Evolutionary conservation across 169 alveolate species (phyloP), one percentile per base, ranked within the genome.

Genomic region (Babesia gibsoni): DNA sequence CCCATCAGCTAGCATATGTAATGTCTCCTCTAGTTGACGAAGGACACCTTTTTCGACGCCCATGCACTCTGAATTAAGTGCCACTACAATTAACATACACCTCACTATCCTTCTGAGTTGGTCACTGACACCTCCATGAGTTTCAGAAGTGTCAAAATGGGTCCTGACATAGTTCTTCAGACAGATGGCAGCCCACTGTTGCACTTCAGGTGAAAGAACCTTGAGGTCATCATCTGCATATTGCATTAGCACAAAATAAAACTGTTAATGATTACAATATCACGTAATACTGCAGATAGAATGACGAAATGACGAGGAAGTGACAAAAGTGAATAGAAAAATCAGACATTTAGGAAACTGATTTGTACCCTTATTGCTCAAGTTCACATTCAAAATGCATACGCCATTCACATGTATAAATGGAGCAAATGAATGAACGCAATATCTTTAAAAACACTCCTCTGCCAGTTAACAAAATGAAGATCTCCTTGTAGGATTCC

Each of bases 141-240:
- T 43, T 50, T 79, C 83, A 0, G 88, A 63, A 22, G 83, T 39
- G 42, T 70, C 82, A 48, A 69, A 67, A 16, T 63, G 41, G 20
- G 30, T 46, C 42, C 67, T n/a, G 18, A 58, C 56, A 27, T 37
- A 79, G 52, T 79, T 79, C 69, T 79, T 79, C 30, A 79, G 63
- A 49, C 74, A 79, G 6, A 79, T 79, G n/a, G 88, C 69, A 14
- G 66, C 74, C 83, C 83, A 67, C 4, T 68, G 52, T 32, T 79
- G 88, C 8, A 79, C 65, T 20, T 79, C 88, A 0, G 58, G 25
- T 18, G 77, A 36, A 14, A 72, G 66, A 22, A n/a, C 42, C 63
- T 79, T 79, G 32, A 79, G 53, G 23, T 77, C 86, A 39, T 77
- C 82, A 29, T 77, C 86, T 67, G 69, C 33, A 77, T 14, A 16